These are phyloP conservation scores for Flaveria brownii DNA, from an alignment of 129 eudicot species.

Conservation along the genomic window DNA sequence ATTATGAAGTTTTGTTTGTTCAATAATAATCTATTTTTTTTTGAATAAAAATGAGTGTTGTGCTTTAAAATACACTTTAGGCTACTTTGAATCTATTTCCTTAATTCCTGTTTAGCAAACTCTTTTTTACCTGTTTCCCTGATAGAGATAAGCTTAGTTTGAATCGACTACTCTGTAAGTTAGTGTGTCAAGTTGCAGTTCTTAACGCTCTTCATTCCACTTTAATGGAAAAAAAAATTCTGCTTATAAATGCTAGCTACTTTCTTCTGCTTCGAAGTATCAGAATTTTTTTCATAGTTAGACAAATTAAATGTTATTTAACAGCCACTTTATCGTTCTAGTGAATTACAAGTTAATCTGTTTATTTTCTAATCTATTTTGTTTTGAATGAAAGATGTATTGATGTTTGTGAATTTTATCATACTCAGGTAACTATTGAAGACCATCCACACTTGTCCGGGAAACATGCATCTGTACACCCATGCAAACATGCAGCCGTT, in stretches of 20 bases:
- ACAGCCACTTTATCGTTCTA: not conserved
- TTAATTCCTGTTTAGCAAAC: not conserved
- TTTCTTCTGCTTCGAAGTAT: not conserved
- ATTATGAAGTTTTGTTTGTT: not conserved
- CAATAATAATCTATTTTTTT: not conserved
- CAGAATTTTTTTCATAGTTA: too few species aligned
- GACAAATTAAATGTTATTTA: not conserved
- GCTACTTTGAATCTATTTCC: not conserved
- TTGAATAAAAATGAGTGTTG: not conserved
- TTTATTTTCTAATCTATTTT: slow-evolving; percentile 1
- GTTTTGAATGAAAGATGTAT: not conserved
- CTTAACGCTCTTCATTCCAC: not conserved
- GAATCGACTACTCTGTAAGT: not conserved
- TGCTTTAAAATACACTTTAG: not conserved
- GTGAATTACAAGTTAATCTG: slow-evolving; percentile 1
- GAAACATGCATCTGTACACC: slow-evolving; percentile 97
- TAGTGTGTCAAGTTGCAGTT: not conserved
- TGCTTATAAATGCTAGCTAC: not conserved
- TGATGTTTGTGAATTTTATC: not conserved
- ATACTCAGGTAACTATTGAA: slow-evolving; percentile 86
- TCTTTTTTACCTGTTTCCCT: too few species aligned
- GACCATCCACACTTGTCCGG: slow-evolving; percentile 98
- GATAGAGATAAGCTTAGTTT: not conserved
- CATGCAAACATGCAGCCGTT: slow-evolving; percentile 96
- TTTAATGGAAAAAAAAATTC: not conserved